These are phyloP conservation scores for Epichloe amarillans DNA, from an alignment of 2,329 filamentous ascomycete genomes.

Conservation along the genomic window DNA sequence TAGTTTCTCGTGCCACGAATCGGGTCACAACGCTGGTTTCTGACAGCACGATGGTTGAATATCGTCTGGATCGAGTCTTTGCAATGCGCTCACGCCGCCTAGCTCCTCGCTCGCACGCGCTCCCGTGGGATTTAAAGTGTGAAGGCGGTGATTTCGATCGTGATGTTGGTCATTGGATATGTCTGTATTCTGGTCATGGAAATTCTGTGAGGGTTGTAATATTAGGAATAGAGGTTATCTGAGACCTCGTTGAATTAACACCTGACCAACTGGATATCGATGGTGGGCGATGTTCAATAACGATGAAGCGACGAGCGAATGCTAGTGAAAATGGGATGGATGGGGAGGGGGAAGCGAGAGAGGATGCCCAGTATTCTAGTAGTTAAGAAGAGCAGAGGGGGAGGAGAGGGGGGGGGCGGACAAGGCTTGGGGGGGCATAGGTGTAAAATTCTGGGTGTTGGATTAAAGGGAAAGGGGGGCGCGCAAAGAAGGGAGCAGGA, in stretches of 20 bases:
- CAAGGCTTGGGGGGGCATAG: conserved; percentile 1
- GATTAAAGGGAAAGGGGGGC: conserved; percentile 9
- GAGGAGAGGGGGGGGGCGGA: conserved; percentile 4
- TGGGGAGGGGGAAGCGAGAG: conserved; percentile 14
- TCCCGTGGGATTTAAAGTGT: conserved; percentile 62
- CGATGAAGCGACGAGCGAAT: conserved; percentile 11
- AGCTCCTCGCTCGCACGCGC: conserved; percentile 45
- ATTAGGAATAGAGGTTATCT: conserved; percentile 16
- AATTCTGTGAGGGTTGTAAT: conserved; percentile 20
- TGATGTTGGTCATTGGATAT: conserved; percentile 39
- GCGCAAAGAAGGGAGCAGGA: conserved; percentile 9
- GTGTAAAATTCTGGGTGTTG: conserved; percentile 7
- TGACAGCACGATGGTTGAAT: conserved; percentile 44
- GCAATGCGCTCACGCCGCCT: conserved; percentile 21
- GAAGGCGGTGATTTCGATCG: conserved; percentile 40
- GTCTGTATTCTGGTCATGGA: conserved; percentile 29
- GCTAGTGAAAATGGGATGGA: conserved; percentile 6
- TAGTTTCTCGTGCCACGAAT: conserved; percentile 9
- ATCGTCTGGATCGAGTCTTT: conserved; percentile 30
- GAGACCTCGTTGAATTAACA: conserved; percentile 15
- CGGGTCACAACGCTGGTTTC: conserved; percentile 15
- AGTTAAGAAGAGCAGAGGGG: conserved; percentile 8
- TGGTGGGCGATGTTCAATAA: conserved; percentile 8
- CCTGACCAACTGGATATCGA: conserved; percentile 14
- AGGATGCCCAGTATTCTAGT: conserved; percentile 8